A percentile compares a stretch with the other conserved stretches of the same genome.
Conservation (phyloP, 2,329 filamentous ascomycete species). For the Clathrospora elynae region DNA sequence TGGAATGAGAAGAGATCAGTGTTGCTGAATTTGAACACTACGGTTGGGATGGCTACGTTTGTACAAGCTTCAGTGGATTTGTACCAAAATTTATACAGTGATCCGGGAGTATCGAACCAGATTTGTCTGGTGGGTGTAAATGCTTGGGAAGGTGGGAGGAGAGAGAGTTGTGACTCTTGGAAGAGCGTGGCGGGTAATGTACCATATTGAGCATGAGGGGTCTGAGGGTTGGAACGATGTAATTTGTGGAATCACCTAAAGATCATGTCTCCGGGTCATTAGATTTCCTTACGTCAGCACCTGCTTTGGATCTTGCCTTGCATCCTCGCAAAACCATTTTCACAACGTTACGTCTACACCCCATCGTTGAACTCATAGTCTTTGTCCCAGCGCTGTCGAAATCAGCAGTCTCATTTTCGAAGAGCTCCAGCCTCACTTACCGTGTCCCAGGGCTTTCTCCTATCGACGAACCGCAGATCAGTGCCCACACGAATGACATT, state of each 20-base stretch:
- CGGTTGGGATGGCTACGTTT: constrained; percentile 30
- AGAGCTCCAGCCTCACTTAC: constrained; percentile 31
- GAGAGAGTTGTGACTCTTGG: constrained; percentile 42
- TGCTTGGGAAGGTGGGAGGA: constrained; percentile 41
- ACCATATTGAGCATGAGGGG: constrained; percentile 24
- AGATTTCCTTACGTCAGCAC: not conserved
- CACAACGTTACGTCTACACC: constrained; percentile 11
- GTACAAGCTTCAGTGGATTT: constrained; percentile 29
- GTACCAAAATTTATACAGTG: constrained; percentile 36
- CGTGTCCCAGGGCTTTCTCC: constrained; percentile 57
- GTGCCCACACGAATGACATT: constrained; percentile 61
- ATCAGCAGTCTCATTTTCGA: constrained; percentile 3
- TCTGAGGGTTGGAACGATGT: not conserved
- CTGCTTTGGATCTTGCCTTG: not conserved
- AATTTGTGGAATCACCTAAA: too few species aligned
- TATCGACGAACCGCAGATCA: constrained; percentile 62
- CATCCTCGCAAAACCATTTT: not conserved
- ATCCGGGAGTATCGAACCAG: constrained; percentile 40
- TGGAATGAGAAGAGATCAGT: constrained; percentile 26
- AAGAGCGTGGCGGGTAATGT: constrained; percentile 29
- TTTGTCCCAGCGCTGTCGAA: constrained; percentile 39
- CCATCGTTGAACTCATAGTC: constrained; percentile 41
- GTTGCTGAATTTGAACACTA: constrained; percentile 39
- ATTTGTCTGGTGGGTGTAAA: constrained; percentile 35
- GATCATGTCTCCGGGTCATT: not conserved